These are phyloP conservation scores for Chrysoporthe cubensis DNA, from an alignment of 2,329 filamentous ascomycete genomes.

Conservation along the genomic window DNA sequence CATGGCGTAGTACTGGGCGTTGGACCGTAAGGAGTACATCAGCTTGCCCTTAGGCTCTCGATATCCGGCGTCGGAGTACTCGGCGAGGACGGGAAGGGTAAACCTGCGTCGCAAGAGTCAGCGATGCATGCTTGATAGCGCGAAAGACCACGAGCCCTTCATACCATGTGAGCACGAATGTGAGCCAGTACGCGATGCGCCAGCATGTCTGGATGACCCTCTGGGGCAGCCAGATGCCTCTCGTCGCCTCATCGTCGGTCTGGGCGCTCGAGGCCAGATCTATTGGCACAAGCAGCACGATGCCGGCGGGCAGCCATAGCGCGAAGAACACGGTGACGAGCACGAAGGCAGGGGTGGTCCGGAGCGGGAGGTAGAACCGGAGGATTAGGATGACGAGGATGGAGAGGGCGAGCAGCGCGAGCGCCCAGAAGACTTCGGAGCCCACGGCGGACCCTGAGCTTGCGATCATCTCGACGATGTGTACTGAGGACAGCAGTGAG, in stretches of 20 bases:
- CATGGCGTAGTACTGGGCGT: slow-evolving; percentile 86
- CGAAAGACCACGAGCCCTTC: slow-evolving; percentile 28
- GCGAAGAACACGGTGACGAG: slow-evolving; percentile 93
- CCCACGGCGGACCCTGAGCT: slow-evolving; percentile 62
- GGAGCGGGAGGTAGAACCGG: slow-evolving; percentile 87
- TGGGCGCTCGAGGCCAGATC: slow-evolving; percentile 87
- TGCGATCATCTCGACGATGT: slow-evolving; percentile 30
- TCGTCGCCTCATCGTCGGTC: slow-evolving; percentile 69
- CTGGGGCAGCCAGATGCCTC: slow-evolving; percentile 86
- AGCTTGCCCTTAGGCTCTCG: slow-evolving; percentile 81
- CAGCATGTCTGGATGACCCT: slow-evolving; percentile 82
- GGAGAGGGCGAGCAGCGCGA: slow-evolving; percentile 75
- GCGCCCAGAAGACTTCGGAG: slow-evolving; percentile 76
- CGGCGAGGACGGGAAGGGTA: slow-evolving; percentile 88
- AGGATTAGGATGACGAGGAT: slow-evolving; percentile 80
- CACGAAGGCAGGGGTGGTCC: slow-evolving; percentile 87
- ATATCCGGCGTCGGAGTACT: slow-evolving; percentile 94
- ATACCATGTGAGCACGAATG: slow-evolving; percentile 91
- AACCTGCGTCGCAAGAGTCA: slow-evolving; percentile 58
- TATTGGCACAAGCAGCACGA: slow-evolving; percentile 90
- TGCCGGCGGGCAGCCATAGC: slow-evolving; percentile 88
- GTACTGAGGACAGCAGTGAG: slow-evolving; percentile 8
- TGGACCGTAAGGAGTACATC: slow-evolving; percentile 82
- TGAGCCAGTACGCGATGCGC: slow-evolving; percentile 97
- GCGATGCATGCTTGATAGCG: not conserved